phyloP scores from a whole-genome alignment of 2,329 filamentous ascomycete species.

The Cladophialophora yegresii region DNA sequence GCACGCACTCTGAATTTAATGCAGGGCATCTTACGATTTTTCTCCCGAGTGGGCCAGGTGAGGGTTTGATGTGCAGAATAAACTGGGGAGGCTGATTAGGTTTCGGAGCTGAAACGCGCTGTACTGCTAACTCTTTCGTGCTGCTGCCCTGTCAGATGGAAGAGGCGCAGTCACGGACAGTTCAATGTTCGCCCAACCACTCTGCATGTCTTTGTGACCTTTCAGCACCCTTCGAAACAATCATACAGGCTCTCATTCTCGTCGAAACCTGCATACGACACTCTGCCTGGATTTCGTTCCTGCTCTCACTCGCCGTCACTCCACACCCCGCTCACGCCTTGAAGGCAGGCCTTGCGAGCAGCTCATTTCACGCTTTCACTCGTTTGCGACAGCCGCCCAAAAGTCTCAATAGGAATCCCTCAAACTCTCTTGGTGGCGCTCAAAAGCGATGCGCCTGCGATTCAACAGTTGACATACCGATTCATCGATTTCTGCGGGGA shows the following conservation, averaged over 20 bases:
- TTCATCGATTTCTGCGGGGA: not conserved
- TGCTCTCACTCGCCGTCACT: not conserved
- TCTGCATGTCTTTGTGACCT: not conserved
- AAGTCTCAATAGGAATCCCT: constrained; percentile 4
- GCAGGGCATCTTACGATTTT: not conserved
- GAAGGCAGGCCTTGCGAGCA: not conserved
- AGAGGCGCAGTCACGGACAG: not conserved
- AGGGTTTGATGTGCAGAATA: not conserved
- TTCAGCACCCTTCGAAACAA: not conserved
- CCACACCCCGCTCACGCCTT: not conserved
- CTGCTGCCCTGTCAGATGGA: constrained; percentile 1
- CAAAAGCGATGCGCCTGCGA: constrained; percentile 19
- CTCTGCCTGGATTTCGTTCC: not conserved
- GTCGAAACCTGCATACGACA: constrained; percentile 1
- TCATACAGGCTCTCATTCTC: constrained; percentile 1
- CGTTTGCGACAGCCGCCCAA: constrained; percentile 13
- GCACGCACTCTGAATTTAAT: not conserved
- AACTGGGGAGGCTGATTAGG: not conserved
- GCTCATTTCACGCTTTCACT: constrained; percentile 7
- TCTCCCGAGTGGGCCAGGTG: not conserved
- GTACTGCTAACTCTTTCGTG: not conserved
- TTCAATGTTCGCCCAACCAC: constrained; percentile 2
- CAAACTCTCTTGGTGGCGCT: not conserved
- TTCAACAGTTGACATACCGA: constrained; percentile 1
- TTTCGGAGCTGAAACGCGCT: constrained; percentile 2